A percentile compares a stretch with the other conserved stretches of the same genome.
Evolutionary conservation across 805 yeast genomes (phyloP).

Genomic region (Teunomyces kruisii): DNA sequence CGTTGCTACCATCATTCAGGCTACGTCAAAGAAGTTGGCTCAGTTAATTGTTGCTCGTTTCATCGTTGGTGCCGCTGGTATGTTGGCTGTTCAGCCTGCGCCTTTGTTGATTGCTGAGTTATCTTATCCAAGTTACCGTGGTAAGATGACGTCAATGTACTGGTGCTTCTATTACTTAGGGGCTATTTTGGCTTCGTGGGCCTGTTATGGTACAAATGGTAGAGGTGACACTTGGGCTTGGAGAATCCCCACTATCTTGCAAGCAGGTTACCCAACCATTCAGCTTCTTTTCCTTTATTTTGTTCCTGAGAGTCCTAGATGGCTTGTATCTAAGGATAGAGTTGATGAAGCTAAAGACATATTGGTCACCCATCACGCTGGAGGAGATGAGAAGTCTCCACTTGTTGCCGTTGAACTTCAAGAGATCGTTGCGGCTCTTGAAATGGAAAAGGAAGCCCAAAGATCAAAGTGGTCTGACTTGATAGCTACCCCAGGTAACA

Average conservation of each 20-base stretch:
- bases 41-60: conserved; percentile 46
- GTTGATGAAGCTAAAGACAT: conserved; percentile 15
- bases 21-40: conserved; percentile 30
- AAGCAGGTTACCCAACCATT: conserved; percentile 46
- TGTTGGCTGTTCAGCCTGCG: conserved; percentile 41
- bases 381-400: conserved; percentile 2
- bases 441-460: not conserved
- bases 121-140: conserved; percentile 43
- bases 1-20: conserved; percentile 38
- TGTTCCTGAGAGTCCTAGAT: conserved; percentile 31
- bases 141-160: conserved; percentile 36
- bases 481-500: conserved; percentile 22
- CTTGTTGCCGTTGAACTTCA: conserved; percentile 8
- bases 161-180: conserved; percentile 48
- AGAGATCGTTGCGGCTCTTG: conserved; percentile 6
- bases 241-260: conserved; percentile 56
- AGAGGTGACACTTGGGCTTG: conserved; percentile 39
- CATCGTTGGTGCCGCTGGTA: conserved; percentile 48
- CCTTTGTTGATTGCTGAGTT: conserved; percentile 53
- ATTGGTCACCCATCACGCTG: conserved; percentile 7
- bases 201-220: conserved; percentile 45
- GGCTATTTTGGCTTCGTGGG: conserved; percentile 52
- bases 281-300: conserved; percentile 35
- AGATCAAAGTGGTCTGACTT: conserved; percentile 2
- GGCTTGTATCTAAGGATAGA: conserved; percentile 17